Conservation (phyloP, 2,329 filamentous ascomycete genomes). For the Fusarium albosuccineum region DNA sequence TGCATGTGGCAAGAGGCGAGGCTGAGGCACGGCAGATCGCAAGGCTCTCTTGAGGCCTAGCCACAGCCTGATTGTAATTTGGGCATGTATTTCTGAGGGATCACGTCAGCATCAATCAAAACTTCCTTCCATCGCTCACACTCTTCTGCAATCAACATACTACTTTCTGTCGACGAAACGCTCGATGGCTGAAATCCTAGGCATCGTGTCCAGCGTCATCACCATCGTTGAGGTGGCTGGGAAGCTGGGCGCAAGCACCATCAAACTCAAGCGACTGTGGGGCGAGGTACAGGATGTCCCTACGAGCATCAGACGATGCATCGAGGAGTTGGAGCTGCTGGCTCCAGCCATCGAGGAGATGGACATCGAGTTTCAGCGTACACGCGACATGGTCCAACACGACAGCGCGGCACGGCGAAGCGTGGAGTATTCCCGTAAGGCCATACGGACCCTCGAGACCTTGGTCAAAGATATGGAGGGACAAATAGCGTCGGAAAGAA, state of each 20-base stretch:
- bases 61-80: too few relatives aligned
- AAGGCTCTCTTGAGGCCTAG: too few relatives aligned
- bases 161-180: too few relatives aligned
- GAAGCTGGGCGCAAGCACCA: conserved; percentile 22
- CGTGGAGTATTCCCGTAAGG: conserved; percentile 18
- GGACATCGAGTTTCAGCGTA: conserved; percentile 15
- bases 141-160: too few relatives aligned
- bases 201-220: conserved; percentile 31
- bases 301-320: neutral
- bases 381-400: neutral
- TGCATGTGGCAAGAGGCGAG: too few relatives aligned
- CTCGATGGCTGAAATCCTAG: conserved; percentile 31
- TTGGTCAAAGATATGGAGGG: conserved; percentile 11
- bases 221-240: conserved; percentile 27
- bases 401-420: conserved; percentile 15
- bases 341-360: conserved; percentile 5
- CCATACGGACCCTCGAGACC: conserved; percentile 1
- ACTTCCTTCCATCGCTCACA: too few relatives aligned
- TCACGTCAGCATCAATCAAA: too few relatives aligned
- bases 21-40: too few relatives aligned
- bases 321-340: conserved; percentile 15
- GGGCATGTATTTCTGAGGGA: too few relatives aligned
- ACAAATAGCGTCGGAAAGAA: conserved; percentile 1
- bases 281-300: conserved; percentile 32
- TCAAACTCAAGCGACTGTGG: conserved; percentile 33